phyloP scores from a whole-genome alignment of 2,329 filamentous ascomycete genomes.

The Eurotiales sp. region DNA sequence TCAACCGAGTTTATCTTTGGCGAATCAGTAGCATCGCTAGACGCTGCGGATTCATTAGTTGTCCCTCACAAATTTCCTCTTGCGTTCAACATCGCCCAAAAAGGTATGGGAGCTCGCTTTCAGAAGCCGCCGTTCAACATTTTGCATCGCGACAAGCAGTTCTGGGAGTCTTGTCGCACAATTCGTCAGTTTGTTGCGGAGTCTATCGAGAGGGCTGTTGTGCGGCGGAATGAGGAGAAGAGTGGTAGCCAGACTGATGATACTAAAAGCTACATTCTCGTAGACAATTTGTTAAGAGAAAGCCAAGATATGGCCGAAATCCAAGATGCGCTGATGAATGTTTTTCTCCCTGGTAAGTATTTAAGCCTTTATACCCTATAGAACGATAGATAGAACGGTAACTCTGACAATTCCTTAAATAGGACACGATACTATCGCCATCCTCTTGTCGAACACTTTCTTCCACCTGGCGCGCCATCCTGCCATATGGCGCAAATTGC shows the following conservation, averaged over 20 bases:
- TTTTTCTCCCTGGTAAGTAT: conserved; percentile 50
- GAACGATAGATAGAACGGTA: too few relatives aligned
- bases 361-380: background rate
- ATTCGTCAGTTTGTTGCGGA: conserved; percentile 24
- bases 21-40: conserved; percentile 47
- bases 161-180: conserved; percentile 7
- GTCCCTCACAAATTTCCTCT: conserved; percentile 40
- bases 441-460: conserved; percentile 43
- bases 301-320: conserved; percentile 46
- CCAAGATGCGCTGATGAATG: conserved; percentile 48
- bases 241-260: conserved; percentile 37
- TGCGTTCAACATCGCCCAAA: conserved; percentile 30
- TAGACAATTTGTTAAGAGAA: conserved; percentile 44
- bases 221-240: conserved; percentile 57
- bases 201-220: conserved; percentile 68
- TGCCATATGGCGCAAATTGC: conserved; percentile 22
- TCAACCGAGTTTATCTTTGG: conserved; percentile 68
- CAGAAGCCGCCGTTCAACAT: conserved; percentile 24
- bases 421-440: conserved; percentile 53
- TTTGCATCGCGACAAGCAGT: conserved; percentile 11
- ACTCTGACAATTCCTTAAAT: conserved; percentile 24
- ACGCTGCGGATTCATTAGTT: background rate
- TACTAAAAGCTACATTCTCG: conserved; percentile 45
- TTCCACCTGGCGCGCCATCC: conserved; percentile 29
- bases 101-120: conserved; percentile 24